Conservation (phyloP, 805 yeast species). For the Ogataea zsoltii region DNA sequence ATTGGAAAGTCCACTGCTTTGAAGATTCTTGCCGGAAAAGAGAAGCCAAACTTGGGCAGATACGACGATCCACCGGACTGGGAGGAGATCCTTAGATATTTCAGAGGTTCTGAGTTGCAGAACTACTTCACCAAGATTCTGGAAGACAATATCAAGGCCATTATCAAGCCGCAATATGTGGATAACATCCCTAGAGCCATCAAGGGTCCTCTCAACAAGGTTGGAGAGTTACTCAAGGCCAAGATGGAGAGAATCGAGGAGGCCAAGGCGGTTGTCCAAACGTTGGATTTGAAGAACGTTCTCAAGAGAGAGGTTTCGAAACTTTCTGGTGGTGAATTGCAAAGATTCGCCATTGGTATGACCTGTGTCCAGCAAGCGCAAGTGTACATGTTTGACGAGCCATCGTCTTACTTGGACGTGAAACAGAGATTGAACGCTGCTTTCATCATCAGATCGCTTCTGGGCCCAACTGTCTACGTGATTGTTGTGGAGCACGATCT, state of each 20-base stretch:
- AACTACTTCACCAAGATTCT: constrained; percentile 91
- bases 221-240: constrained; percentile 77
- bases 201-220: constrained; percentile 84
- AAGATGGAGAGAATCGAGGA: constrained; percentile 71
- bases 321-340: constrained; percentile 97
- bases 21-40: constrained; percentile 95
- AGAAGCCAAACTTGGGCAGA: constrained; percentile 93
- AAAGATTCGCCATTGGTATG: constrained; percentile 97
- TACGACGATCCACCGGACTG: constrained; percentile 97
- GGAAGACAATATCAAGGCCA: constrained; percentile 94
- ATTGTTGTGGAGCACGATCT: constrained; percentile 99
- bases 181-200: constrained; percentile 97
- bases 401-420: constrained; percentile 96
- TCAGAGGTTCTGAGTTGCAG: constrained; percentile 97
- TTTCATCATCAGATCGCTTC: constrained; percentile 82
- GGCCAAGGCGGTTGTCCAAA: constrained; percentile 63
- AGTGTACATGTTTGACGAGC: constrained; percentile 99
- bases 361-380: constrained; percentile 93
- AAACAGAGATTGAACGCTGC: constrained; percentile 99
- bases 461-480: constrained; percentile 76
- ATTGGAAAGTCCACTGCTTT: constrained; percentile 97
- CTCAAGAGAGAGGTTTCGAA: constrained; percentile 85
- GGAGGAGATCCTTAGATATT: constrained; percentile 87
- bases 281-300: constrained; percentile 74
- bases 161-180: constrained; percentile 97